Base-by-base conservation (phyloP, 192 early-diverging fungal species). In the Coemansia umbellata region DNA sequence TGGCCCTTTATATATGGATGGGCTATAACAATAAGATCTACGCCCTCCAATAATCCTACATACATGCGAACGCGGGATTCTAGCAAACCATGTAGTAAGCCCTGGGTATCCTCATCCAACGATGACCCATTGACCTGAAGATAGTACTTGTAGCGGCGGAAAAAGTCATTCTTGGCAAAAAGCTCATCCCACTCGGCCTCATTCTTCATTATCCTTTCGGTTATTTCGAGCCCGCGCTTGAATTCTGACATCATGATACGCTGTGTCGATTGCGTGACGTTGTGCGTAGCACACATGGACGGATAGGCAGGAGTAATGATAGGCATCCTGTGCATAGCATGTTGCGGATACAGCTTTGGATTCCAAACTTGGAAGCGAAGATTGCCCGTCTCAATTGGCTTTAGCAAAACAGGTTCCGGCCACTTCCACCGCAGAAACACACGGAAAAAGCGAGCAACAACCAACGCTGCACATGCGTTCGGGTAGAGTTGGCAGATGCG, bases 251-350 rank as follows among this genome's bases (percentile, higher is more conserved):
- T 84, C 51, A 93, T 97, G 13, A 99, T 85, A 4, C 54, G 58
- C 19, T 85, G 82, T 0, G 96, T 97, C 3, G 92, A 95, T 44
- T 78, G 58, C 2, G 90, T 92, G 10, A 99, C 94, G 59, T 97
- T 99, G 70, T 97, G 94, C 3, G 96, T 99, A 3, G 94, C 84
- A 66, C 94, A 97, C 93, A 95, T 97, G 19, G 91, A 92, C 23
- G 96, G 96, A 55, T 99, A 99, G 3, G 96, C 93, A 4, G 96
- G 96, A 8, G 96, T 99, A 58, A 99, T 99, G 50, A 99, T 91
- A 6, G 96, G 96, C 93, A 99, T 96, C 19, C 83, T 79, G 65
- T 99, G 96, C 5, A 61, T 78, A 50, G 73, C 78, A 60, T 99
- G 93, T 7, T 78, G 73, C 0, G 83, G 80, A 67, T 95, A 92